Base-by-base conservation (phyloP, 371 early-diverging fungal genomes). In the Batkoa obscura region DNA sequence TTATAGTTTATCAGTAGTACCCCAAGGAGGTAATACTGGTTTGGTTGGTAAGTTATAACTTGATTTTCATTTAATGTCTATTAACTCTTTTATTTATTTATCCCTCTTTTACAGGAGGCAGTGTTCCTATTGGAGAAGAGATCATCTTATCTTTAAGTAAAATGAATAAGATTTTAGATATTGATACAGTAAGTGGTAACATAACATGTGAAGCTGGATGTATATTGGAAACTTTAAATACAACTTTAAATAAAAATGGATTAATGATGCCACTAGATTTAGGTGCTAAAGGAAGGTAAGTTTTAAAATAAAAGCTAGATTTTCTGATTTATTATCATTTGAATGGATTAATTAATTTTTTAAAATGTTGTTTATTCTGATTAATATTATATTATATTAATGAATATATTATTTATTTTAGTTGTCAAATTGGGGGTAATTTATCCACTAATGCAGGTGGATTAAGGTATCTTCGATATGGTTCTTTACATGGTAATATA, bases 11-110 rank as follows among this genome's bases (percentile, higher is more conserved):
- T 93, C 91, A 8, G 86, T 97, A 35, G 91, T 90, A 1, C 94
- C 95, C 37, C 98, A 97, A 67, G 97, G 97, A 58, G 98, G 95
- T 45, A 96, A 96, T 68, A 95, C 94, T 1, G 92, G 94, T 31
- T 65, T 87, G 6, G 84, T 83, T 5, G 70, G 70, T 68, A 58
- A 42, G 39, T 47, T 23, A 23, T 23, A 23, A 23, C 23, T 23
- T 23, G 23, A 0, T 23, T 23, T 23, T 23, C 23, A 23, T 23
- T 23, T 23, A 42, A 56, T 6, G 31, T 43, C 13, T 9, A 15
- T 41, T 31, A 2, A 3, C 33, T 50, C 31, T 45, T 0, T 15
- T 34, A 13, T 38, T 8, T 31, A 33, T 34, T 5, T 36, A 34
- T 42, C 59, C 34, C 35, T 12, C 23, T 31, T 50, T 38, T 12